Base-by-base conservation (phyloP, 2,329 filamentous ascomycete genomes). In the Neonectria neomacrospora region DNA sequence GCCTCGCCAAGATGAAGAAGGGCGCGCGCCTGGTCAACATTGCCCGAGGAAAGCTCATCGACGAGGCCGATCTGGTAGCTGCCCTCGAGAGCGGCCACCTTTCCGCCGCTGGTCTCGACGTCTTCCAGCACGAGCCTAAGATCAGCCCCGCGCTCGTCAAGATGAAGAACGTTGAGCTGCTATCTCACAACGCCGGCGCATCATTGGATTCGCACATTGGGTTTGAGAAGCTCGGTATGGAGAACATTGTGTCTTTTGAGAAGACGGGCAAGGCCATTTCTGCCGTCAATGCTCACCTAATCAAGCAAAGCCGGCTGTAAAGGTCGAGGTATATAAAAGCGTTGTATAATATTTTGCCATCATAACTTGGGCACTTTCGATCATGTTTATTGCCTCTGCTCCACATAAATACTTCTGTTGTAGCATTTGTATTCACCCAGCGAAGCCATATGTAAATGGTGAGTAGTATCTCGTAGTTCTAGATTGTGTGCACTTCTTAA, bases 21-120 rank as follows among this genome's bases (percentile, higher is more conserved):
- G 89, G 89, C 8, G 85, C 90, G 3, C 84, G 91, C 3, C 83
- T 93, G 20, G 83, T 92, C 67, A 93, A 92, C 75, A 92, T 90
- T 2, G 90, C 90, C 1, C 84, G 90, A 8, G 90, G 90, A 2
- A 88, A 89, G n/a, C 85, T 92, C 28, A 89, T 93, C 62, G 88
- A 93, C 63, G 90, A 92, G 76, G 88, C 80, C 3, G 90, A 90
- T 0, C 83, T 93, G 10, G 90, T 91, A 2, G 80, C 86, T 53
- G 90, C 90, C 0, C 79, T 93, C 1, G 81, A 90, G 50, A 84
- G 80, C 30, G 90, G 90, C 0, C 67, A 73, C n/a, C 86, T 93
- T 6, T 84, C 83, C 54, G 89, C 86, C 0, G 86, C 81, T 2
- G 90, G 90, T 3, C 80, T 93, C 0, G 90, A 93, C 70, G 90